phyloP scores from a whole-genome alignment of 2,329 filamentous ascomycete genomes.

The Hirsutella minnesotensis region DNA sequence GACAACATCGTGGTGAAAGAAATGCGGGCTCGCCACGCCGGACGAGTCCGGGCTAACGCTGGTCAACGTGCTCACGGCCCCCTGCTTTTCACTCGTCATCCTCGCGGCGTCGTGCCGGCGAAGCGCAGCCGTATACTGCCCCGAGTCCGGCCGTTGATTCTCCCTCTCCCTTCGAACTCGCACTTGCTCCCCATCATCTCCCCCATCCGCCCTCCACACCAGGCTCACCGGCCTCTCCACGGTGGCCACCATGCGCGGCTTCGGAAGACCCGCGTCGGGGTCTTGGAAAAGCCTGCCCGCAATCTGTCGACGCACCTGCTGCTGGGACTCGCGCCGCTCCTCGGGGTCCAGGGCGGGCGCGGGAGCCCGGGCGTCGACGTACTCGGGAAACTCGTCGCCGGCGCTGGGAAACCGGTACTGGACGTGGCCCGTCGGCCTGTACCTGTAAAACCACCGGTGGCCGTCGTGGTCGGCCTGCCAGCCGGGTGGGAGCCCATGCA shows the following conservation, averaged over 20 bases:
- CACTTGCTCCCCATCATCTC: no score
- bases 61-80: no score
- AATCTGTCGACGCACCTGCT: constrained; percentile 28
- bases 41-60: no score
- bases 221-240: constrained; percentile 19
- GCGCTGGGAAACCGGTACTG: constrained; percentile 46
- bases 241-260: constrained; percentile 19
- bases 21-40: no score
- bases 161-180: no score
- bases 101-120: background rate
- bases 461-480: constrained; percentile 50
- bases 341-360: constrained; percentile 34
- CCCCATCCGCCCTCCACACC: constrained; percentile 18
- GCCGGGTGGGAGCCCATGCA: constrained; percentile 33
- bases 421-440: constrained; percentile 38
- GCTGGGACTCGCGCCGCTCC: constrained; percentile 39
- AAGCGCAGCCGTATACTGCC: background rate
- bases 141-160: no score
- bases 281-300: background rate
- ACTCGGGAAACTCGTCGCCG: constrained; percentile 47
- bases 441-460: constrained; percentile 44
- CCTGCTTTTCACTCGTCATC: no score
- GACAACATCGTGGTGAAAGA: no score
- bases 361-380: constrained; percentile 25
- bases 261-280: background rate